These are phyloP conservation scores for Sphenostylis stenocarpa DNA, from an alignment of 306 rosid genomes.

Conservation along the genomic window DNA sequence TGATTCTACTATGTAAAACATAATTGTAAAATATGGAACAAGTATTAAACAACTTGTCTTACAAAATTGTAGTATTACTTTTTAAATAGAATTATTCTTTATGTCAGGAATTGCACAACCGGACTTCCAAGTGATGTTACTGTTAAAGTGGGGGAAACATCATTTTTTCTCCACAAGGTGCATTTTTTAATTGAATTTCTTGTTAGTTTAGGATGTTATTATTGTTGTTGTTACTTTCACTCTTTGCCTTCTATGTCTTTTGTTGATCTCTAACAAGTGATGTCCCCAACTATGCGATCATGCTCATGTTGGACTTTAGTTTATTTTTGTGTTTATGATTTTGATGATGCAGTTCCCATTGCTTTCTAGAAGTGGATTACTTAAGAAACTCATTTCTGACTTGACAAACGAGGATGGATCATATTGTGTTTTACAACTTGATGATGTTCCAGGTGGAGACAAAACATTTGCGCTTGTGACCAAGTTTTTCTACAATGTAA, in stretches of 20 bases:
- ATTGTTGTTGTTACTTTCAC: not conserved
- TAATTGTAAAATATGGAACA: not conserved
- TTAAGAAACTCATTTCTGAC: conserved; percentile 66
- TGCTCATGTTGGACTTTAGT: not conserved
- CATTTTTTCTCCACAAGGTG: conserved; percentile 86
- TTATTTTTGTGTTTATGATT: not conserved
- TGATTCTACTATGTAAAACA: not conserved
- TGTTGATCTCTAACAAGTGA: not conserved
- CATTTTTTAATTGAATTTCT: conserved; percentile 19
- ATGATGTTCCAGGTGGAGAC: conserved; percentile 83
- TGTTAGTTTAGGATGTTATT: not conserved
- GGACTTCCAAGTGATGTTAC: conserved; percentile 81
- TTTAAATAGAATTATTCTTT: not conserved
- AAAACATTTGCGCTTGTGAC: conserved; percentile 68
- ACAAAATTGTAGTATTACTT: not conserved
- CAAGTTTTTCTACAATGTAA: conserved; percentile 70
- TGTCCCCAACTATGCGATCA: not conserved
- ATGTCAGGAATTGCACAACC: conserved; percentile 68
- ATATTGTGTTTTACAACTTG: conserved; percentile 50
- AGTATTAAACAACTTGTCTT: not conserved
- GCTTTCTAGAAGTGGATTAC: conserved; percentile 82
- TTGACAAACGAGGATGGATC: conserved; percentile 51
- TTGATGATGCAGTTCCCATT: conserved; percentile 72
- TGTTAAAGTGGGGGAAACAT: conserved; percentile 62
- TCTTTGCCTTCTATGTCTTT: not conserved